Evolutionary conservation across 805 yeast genomes (phyloP).

Genomic region (Saturnispora sanitii): DNA sequence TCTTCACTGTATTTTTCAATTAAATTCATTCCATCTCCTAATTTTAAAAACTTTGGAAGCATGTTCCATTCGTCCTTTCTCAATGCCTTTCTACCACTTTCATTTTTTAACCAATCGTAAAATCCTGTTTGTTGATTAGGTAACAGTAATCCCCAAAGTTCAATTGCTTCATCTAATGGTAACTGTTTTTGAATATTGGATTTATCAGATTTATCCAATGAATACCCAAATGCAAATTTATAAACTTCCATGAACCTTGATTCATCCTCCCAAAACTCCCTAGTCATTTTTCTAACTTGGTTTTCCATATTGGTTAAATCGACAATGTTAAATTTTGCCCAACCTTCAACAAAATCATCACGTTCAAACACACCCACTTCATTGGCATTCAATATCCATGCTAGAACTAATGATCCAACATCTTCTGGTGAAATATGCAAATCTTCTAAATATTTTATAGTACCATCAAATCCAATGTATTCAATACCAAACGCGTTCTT

Average conservation of each 20-base stretch:
- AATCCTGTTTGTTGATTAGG: slow-evolving; percentile 33
- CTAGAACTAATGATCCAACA: slow-evolving; percentile 55
- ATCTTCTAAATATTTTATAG: slow-evolving; percentile 57
- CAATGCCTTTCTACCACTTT: slow-evolving; percentile 36
- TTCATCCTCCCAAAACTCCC: slow-evolving; percentile 22
- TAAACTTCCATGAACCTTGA: slow-evolving; percentile 50
- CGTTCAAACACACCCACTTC: slow-evolving; percentile 50
- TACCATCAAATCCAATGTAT: slow-evolving; percentile 67
- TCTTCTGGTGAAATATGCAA: slow-evolving; percentile 70
- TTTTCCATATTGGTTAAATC: slow-evolving; percentile 39
- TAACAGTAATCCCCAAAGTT: slow-evolving; percentile 70
- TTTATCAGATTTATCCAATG: slow-evolving; percentile 48
- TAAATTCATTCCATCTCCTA: slow-evolving; percentile 21
- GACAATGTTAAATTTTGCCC: slow-evolving; percentile 34
- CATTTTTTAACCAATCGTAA: slow-evolving; percentile 38
- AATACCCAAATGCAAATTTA: slow-evolving; percentile 58
- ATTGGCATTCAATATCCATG: slow-evolving; percentile 59
- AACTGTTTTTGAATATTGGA: slow-evolving; percentile 29
- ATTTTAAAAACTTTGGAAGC: slow-evolving; percentile 24
- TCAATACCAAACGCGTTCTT: slow-evolving; percentile 20
- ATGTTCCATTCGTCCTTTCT: slow-evolving; percentile 79
- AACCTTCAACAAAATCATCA: slow-evolving; percentile 43
- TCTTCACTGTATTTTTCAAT: slow-evolving; percentile 60
- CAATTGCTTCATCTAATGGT: slow-evolving; percentile 50
- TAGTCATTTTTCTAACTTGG: slow-evolving; percentile 19